Percentiles rank a stretch among this genome's conserved stretches.
These are phyloP conservation scores for Apostasia ramifera DNA, from an alignment of 106 monocot genomes.

Conservation along the genomic window DNA sequence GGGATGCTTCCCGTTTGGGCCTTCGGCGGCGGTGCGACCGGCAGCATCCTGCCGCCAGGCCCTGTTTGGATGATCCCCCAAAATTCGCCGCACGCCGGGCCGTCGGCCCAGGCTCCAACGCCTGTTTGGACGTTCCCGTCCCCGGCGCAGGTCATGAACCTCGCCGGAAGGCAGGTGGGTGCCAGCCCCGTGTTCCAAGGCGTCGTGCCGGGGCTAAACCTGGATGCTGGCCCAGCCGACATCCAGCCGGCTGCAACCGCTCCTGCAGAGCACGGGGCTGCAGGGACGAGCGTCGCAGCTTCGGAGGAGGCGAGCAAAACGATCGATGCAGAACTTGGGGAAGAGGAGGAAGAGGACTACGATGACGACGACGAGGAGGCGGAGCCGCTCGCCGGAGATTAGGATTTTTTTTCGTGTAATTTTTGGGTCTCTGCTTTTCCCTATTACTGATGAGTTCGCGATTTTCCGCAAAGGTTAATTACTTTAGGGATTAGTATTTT, in stretches of 20 bases:
- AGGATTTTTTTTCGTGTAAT: not conserved
- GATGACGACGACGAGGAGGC: not conserved
- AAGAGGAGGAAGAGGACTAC: slow-evolving; percentile 14
- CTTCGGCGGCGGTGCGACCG: not conserved
- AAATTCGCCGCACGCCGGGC: not conserved
- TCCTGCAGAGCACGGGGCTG: not conserved
- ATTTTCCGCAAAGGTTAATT: not conserved
- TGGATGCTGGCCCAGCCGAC: not conserved
- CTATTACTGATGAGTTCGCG: not conserved
- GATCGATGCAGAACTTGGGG: not conserved
- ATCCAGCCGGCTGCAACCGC: not conserved
- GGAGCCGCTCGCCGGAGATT: slow-evolving; percentile 6
- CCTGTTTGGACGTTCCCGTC: slow-evolving; percentile 28
- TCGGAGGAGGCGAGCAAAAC: not conserved
- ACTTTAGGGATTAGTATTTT: not conserved
- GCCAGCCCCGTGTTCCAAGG: not conserved
- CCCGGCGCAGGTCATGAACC: slow-evolving; percentile 16
- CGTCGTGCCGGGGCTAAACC: not conserved
- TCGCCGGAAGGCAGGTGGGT: slow-evolving; percentile 6
- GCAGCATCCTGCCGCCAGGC: slow-evolving; percentile 3
- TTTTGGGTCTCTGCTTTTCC: not conserved
- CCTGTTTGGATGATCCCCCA: slow-evolving; percentile 12
- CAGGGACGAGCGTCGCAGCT: not conserved
- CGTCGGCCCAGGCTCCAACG: slow-evolving; percentile 8
- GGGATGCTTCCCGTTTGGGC: not conserved